These are phyloP conservation scores for Penicillium sp. DNA, from an alignment of 2,329 filamentous ascomycete species.

Conservation along the genomic window DNA sequence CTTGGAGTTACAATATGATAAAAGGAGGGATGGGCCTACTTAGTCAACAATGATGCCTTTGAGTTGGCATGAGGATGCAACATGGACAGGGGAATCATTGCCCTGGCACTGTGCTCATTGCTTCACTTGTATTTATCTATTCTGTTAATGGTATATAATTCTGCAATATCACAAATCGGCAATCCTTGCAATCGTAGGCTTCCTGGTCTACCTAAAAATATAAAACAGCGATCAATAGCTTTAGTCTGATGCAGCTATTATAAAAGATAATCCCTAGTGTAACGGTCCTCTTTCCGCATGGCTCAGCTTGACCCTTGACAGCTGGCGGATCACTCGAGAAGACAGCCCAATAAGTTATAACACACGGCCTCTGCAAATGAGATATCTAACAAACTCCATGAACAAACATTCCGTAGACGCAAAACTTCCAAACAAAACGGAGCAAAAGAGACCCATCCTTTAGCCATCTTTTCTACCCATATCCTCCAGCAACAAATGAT, in stretches of 20 bases:
- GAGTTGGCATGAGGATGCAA: neutral
- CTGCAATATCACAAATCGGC: neutral
- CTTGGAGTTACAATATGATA: neutral
- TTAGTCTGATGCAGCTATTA: neutral
- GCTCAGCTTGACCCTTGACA: too few relatives aligned
- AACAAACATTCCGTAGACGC: neutral
- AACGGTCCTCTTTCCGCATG: neutral
- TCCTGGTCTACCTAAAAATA: neutral
- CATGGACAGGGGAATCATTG: neutral
- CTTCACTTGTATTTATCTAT: neutral
- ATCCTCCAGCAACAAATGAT: neutral
- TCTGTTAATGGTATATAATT: slow-evolving; percentile 2
- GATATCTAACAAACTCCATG: neutral
- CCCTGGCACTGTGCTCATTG: neutral
- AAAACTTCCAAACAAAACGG: neutral
- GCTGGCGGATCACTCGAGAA: neutral
- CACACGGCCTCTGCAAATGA: neutral
- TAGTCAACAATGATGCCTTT: neutral
- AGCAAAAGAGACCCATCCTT: neutral
- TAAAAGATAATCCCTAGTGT: neutral
- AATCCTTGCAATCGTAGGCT: neutral
- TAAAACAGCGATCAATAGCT: neutral
- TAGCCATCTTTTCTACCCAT: neutral
- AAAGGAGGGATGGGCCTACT: neutral
- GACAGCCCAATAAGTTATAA: too few relatives aligned